A percentile compares a stretch with the other conserved stretches of the same genome.
phyloP scores from a whole-genome alignment of 768 basidiomycete genomes.

The Albatrellus ellisii region DNA sequence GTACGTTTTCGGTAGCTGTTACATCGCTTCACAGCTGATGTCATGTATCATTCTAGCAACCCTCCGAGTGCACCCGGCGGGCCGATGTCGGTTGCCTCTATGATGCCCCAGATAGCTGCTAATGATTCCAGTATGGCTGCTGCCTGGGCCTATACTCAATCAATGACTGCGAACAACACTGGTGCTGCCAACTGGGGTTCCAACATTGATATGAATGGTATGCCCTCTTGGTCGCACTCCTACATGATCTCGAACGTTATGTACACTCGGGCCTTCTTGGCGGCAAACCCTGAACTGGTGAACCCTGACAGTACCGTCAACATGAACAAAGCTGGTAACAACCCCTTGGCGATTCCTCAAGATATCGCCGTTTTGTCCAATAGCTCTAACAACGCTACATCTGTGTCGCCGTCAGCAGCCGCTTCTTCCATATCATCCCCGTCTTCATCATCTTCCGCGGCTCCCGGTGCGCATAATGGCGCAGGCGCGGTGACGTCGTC shows the following conservation, averaged over 20 bases:
- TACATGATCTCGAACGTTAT: conserved; percentile 44
- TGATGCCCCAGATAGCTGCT: conserved; percentile 32
- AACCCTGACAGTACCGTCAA: conserved; percentile 37
- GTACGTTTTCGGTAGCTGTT: neutral
- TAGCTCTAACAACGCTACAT: conserved; percentile 17
- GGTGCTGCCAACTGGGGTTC: conserved; percentile 45
- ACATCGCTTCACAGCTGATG: neutral
- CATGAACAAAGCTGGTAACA: conserved; percentile 27
- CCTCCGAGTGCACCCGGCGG: conserved; percentile 35
- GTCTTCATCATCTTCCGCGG: conserved; percentile 14
- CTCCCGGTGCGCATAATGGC: conserved; percentile 23
- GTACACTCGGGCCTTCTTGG: conserved; percentile 31
- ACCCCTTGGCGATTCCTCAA: conserved; percentile 45
- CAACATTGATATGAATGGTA: conserved; percentile 40
- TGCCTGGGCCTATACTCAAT: conserved; percentile 38
- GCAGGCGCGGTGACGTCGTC: conserved; percentile 36
- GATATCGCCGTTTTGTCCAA: conserved; percentile 36
- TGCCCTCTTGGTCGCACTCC: conserved; percentile 43
- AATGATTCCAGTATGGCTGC: conserved; percentile 38
- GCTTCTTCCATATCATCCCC: conserved; percentile 12
- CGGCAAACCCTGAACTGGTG: conserved; percentile 39
- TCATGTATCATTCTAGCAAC: conserved; percentile 22
- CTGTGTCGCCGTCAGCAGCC: conserved; percentile 17
- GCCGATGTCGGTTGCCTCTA: conserved; percentile 34
- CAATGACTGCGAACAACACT: conserved; percentile 32